Base-by-base conservation (phyloP, 306 rosid genomes). In the Hylodesmum podocarpum region DNA sequence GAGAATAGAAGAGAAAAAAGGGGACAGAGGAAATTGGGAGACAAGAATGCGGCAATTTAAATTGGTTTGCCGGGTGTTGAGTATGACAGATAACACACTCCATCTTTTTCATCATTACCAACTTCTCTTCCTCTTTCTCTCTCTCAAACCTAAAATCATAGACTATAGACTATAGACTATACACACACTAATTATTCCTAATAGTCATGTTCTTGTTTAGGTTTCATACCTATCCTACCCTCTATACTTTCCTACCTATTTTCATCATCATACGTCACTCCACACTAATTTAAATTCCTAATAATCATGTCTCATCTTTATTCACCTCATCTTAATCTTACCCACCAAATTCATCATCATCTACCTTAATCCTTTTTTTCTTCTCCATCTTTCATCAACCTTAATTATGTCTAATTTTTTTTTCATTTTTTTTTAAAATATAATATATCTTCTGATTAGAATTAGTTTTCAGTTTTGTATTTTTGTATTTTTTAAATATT, bases 1-100 rank as follows among this genome's bases (percentile, higher is more conserved):
- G 63, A 66, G 24, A 55, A 39, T n/a, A 37, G 21, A 50, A 6
- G 71, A 66, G 80, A 58, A 47, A 51, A 58, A 47, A 51, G 79
- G 87, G 88, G 86, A 84, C 90, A 84, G 74, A 76, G 65, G 72
- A 77, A 85, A 27, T 33, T 50, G 57, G 41, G 85, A 81, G 92
- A 91, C 98, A 91, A 76, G 86, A 87, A 87, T 85, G 91, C 93
- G 90, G 88, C 93, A 85, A 41, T 59, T 70, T 36, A 82, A 37
- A 66, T 81, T 73, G 43, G 62, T 71, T 80, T 91, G 93, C 91
- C 97, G 89, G 96, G 79, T 83, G 72, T 64, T 81, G 87, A 79
- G 34, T 3, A 10, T 2, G 85, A 85, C 96, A 85, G 14, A 29
- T 59, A 73, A 78, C 88, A 58, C 14, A 70, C 31, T 64, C 79